A percentile compares a stretch with the other conserved stretches of the same genome.
Evolutionary conservation across 2,329 filamentous ascomycete species (phyloP).

Genomic region (Pestalotiopsis fici): DNA sequence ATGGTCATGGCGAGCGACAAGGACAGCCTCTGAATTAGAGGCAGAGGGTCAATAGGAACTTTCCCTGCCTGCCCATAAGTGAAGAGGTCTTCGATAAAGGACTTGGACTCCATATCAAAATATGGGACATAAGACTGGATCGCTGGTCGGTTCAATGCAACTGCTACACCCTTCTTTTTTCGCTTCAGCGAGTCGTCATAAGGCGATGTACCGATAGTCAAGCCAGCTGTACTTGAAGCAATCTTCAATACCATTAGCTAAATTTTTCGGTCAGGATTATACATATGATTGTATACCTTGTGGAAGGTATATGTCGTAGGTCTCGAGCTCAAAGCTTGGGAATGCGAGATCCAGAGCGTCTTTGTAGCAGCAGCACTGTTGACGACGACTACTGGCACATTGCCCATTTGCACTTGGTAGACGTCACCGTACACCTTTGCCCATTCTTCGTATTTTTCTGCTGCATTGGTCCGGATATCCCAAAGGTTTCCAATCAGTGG

Average conservation of each 20-base stretch:
- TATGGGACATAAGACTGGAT: slow-evolving; percentile 81
- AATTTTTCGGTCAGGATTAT: background rate
- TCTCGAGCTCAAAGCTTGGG: slow-evolving; percentile 75
- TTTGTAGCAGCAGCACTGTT: slow-evolving; percentile 77
- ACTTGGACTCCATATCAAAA: slow-evolving; percentile 73
- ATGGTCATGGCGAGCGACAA: slow-evolving; percentile 77
- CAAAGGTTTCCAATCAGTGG: slow-evolving; percentile 62
- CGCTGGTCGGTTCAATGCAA: slow-evolving; percentile 74
- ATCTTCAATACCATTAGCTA: slow-evolving; percentile 15
- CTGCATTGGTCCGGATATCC: slow-evolving; percentile 59
- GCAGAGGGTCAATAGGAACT: slow-evolving; percentile 67
- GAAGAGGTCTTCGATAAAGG: slow-evolving; percentile 72
- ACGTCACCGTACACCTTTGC: slow-evolving; percentile 63
- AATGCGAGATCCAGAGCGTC: slow-evolving; percentile 76
- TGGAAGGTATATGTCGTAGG: slow-evolving; percentile 83
- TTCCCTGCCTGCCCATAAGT: slow-evolving; percentile 63
- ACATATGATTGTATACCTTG: slow-evolving; percentile 46
- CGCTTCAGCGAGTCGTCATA: slow-evolving; percentile 82
- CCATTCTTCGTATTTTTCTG: slow-evolving; percentile 51
- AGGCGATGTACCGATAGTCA: slow-evolving; percentile 81
- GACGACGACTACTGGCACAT: slow-evolving; percentile 72
- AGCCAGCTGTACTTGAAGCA: slow-evolving; percentile 74
- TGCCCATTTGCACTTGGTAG: slow-evolving; percentile 70
- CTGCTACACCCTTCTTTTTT: slow-evolving; percentile 76
- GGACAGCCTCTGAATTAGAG: slow-evolving; percentile 75